phyloP scores from a whole-genome alignment of 331 rosid species.

The Ulmus americana region DNA sequence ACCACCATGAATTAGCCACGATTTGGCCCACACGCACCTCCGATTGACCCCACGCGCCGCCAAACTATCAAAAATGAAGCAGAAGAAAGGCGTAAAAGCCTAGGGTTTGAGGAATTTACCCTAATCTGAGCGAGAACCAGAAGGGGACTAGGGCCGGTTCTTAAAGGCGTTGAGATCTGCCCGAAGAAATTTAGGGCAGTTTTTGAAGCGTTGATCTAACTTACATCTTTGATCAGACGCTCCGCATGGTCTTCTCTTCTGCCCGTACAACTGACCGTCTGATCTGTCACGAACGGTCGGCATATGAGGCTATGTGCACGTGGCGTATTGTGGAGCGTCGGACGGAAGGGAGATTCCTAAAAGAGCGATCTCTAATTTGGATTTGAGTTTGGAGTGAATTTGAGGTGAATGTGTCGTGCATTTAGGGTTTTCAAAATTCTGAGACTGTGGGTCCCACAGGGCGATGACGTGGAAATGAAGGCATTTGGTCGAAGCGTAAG shows the following conservation, averaged over 20 bases:
- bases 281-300: slow-evolving; percentile 51
- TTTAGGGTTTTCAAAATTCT: slow-evolving; percentile 37
- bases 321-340: slow-evolving; percentile 6
- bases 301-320: slow-evolving; percentile 17
- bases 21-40: slow-evolving; percentile 26
- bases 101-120: slow-evolving; percentile 58
- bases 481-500: slow-evolving; percentile 3
- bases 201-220: neutral
- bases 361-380: slow-evolving; percentile 27
- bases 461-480: slow-evolving; percentile 34
- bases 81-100: neutral
- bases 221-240: slow-evolving; percentile 28
- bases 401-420: slow-evolving; percentile 47
- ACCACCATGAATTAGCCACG: slow-evolving; percentile 32
- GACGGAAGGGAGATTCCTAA: slow-evolving; percentile 9
- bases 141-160: slow-evolving; percentile 46
- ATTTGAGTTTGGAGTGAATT: slow-evolving; percentile 39
- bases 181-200: slow-evolving; percentile 52
- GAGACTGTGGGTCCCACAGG: slow-evolving; percentile 8
- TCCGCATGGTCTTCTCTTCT: neutral
- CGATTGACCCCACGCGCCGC: slow-evolving; percentile 31
- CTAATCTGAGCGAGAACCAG: slow-evolving; percentile 67
- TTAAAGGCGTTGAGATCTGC: slow-evolving; percentile 89
- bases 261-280: slow-evolving; percentile 34
- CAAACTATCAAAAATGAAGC: neutral